These are phyloP conservation scores for sunflower (Helianthus annuus) DNA, from an alignment of 129 eudicot genomes.

Conservation along the genomic window DNA sequence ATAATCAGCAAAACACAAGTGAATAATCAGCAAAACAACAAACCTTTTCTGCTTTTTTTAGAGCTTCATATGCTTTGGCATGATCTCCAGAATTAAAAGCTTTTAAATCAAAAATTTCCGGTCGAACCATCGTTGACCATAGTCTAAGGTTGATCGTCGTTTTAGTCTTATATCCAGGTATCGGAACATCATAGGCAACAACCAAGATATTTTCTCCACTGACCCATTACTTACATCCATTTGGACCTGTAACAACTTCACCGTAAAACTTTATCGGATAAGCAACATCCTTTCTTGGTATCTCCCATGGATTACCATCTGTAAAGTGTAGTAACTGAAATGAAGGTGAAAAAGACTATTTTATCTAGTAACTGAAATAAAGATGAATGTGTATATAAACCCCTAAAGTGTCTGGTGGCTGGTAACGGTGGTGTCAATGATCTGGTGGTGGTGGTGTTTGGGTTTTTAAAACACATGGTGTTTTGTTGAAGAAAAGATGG, in stretches of 20 bases:
- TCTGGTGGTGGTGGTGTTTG: no score
- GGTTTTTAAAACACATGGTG: no score
- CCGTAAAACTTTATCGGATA: slow-evolving; percentile 70
- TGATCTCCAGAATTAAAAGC: slow-evolving; percentile 82
- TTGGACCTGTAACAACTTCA: slow-evolving; percentile 49
- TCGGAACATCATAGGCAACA: slow-evolving; percentile 88
- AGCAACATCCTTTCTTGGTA: slow-evolving; percentile 61
- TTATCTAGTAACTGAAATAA: slow-evolving; percentile 4
- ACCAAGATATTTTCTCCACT: slow-evolving; percentile 78
- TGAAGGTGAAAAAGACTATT: not conserved
- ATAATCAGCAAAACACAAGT: slow-evolving; percentile 4
- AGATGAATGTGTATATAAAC: slow-evolving; percentile 21
- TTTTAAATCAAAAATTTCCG: slow-evolving; percentile 57
- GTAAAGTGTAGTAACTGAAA: slow-evolving; percentile 1
- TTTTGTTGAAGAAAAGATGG: no score
- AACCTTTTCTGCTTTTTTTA: slow-evolving; percentile 75
- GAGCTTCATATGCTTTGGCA: slow-evolving; percentile 65
- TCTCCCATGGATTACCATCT: slow-evolving; percentile 83
- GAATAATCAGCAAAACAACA: not conserved
- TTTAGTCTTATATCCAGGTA: slow-evolving; percentile 84
- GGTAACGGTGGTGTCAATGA: no score
- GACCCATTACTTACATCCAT: slow-evolving; percentile 70
- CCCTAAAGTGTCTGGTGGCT: slow-evolving; percentile 27
- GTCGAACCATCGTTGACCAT: slow-evolving; percentile 72
- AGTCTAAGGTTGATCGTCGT: slow-evolving; percentile 72